Base-by-base conservation (phyloP, 2,329 filamentous ascomycete genomes). In the Ceratocystis ficicola region DNA sequence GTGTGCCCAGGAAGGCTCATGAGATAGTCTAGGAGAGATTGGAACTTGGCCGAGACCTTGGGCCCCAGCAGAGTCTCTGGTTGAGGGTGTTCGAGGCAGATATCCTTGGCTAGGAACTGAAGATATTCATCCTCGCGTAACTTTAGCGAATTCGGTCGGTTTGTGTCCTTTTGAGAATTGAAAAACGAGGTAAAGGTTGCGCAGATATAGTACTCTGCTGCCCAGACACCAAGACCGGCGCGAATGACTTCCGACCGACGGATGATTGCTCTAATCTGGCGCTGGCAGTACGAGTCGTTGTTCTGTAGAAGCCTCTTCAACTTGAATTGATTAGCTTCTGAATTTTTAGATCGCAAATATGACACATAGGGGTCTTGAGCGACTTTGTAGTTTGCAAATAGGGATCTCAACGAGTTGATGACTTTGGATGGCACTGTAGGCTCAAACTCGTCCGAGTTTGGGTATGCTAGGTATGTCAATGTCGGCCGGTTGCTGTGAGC, bases 401-500 rank as follows among this genome's bases (percentile, higher is more conserved):
- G 63, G 22, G 50, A 32, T 32, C 50, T 10, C 2, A 65, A 50
- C 8, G 63, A 65, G 8, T 36, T 30, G 10, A 65, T 25, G 15
- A 60, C 41, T 20, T 44, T 12, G 22, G 65, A 46, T 22, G 20
- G 3, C 6, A 22, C 22, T 22, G 22, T 30, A 22, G 59, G 2
- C n/a, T 32, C 20, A 17, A 30, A 44, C n/a, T 36, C 46, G 12
- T 62, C 25, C 5, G 20, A 50, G 2, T 25, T 17, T 1, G 41
- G 44, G 17, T 63, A 66, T 32, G 32, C 15, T 15, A 65, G 17
- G 20, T 65, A 20, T 17, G 62, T 10, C 8, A 67, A 74, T 8
- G 77, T 72, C 1, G 90, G 90, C n/a, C 78, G 82, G 69, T 90
- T 86, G 1, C 88, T 85, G 70, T 84, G 80, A 20, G 77, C 77